phyloP scores from a whole-genome alignment of 176 grass and related monocot species.

The Chloris gayana region DNA sequence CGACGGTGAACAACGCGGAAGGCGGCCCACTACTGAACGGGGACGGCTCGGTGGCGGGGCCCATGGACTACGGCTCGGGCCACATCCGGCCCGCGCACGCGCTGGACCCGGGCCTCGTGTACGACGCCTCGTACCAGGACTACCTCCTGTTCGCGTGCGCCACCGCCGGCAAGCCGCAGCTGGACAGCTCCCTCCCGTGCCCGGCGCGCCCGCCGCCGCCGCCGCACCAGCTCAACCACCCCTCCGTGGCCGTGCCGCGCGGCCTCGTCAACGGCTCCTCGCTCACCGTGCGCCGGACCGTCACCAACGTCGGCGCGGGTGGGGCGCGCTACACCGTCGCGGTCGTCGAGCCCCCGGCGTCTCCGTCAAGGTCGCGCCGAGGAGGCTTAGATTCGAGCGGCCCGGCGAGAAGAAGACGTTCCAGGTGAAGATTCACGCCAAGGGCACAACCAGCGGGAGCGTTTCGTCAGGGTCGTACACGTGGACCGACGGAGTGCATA shows the following conservation, averaged over 20 bases:
- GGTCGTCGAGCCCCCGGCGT: conserved; percentile 55
- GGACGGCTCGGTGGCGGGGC: conserved; percentile 48
- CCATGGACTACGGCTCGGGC: conserved; percentile 77
- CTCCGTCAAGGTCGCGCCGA: conserved; percentile 58
- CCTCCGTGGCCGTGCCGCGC: conserved; percentile 61
- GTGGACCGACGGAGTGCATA: conserved; percentile 75
- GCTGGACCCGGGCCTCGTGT: conserved; percentile 78
- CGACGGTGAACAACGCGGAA: conserved; percentile 46
- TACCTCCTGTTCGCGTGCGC: conserved; percentile 88
- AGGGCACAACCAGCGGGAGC: neutral
- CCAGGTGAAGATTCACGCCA: conserved; percentile 25
- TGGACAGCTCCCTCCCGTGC: conserved; percentile 64
- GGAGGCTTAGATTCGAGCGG: conserved; percentile 44
- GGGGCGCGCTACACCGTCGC: conserved; percentile 48
- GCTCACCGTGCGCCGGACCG: conserved; percentile 57
- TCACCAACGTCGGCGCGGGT: conserved; percentile 74
- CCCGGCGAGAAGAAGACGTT: conserved; percentile 66
- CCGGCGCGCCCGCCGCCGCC: conserved; percentile 48
- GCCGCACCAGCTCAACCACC: conserved; percentile 74
- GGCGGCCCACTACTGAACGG: conserved; percentile 58
- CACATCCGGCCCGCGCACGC: conserved; percentile 80
- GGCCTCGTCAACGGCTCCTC: conserved; percentile 44
- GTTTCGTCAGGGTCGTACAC: conserved; percentile 63
- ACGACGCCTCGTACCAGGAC: conserved; percentile 80
- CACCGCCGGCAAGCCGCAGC: conserved; percentile 46